Conservation (phyloP, 306 rosid genomes). For the Begonia masoniana region DNA sequence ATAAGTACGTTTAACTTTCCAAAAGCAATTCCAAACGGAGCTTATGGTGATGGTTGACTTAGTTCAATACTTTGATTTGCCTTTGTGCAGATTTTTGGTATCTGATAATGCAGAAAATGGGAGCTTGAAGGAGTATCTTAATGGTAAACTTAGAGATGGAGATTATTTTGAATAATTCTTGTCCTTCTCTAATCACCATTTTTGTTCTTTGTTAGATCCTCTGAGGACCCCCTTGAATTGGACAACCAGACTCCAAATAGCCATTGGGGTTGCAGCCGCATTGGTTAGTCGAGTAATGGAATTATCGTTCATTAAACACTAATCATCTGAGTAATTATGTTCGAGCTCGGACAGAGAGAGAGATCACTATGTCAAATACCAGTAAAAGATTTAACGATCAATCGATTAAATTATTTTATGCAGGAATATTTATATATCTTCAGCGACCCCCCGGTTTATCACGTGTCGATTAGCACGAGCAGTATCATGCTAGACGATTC, state of each 20-base stretch:
- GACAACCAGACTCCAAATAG: conserved; percentile 80
- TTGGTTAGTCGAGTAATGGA: conserved; percentile 35
- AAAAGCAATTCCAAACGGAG: too few relatives aligned
- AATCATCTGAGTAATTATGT: too few relatives aligned
- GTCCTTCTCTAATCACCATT: not conserved
- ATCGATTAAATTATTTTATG: not conserved
- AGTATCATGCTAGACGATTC: conserved; percentile 74
- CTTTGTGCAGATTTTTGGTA: conserved; percentile 52
- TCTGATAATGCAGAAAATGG: conserved; percentile 72
- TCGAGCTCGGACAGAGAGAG: too few relatives aligned
- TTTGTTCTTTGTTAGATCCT: conserved; percentile 45
- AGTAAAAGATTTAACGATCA: too few relatives aligned
- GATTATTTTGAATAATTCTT: not conserved
- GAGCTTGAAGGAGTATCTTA: conserved; percentile 86
- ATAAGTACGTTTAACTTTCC: too few relatives aligned
- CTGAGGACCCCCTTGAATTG: conserved; percentile 79
- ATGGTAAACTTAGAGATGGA: conserved; percentile 31
- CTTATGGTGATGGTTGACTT: not conserved
- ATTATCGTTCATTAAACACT: conserved; percentile 3
- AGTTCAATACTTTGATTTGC: not conserved
- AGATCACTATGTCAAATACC: too few relatives aligned
- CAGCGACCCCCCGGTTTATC: conserved; percentile 62
- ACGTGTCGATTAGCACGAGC: conserved; percentile 69
- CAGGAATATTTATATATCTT: conserved; percentile 88
- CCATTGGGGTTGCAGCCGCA: conserved; percentile 70